phyloP scores from a whole-genome alignment of 2,329 filamentous ascomycete genomes.

The Alternaria gansuensis region DNA sequence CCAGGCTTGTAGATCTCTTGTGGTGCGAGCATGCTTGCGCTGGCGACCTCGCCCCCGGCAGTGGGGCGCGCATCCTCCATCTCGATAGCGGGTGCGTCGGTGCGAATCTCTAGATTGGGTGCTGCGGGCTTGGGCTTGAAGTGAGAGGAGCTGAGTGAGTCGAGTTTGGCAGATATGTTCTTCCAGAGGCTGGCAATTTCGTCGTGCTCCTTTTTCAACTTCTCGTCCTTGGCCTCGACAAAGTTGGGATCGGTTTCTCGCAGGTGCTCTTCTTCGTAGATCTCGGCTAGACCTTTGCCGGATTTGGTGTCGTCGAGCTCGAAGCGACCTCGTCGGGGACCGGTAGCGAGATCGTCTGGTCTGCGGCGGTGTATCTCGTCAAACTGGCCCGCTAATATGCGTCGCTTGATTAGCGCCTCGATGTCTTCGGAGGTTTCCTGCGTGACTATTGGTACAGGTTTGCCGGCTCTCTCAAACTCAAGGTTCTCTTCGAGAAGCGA shows the following conservation, averaged over 20 bases:
- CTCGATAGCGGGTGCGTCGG: slow-evolving; percentile 87
- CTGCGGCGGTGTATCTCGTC: slow-evolving; percentile 87
- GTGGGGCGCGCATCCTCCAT: slow-evolving; percentile 97
- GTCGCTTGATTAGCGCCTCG: slow-evolving; percentile 91
- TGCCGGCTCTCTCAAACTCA: slow-evolving; percentile 94
- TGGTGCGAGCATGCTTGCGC: slow-evolving; percentile 80
- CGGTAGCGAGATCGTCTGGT: slow-evolving; percentile 74
- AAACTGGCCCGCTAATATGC: slow-evolving; percentile 89
- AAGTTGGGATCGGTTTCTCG: slow-evolving; percentile 80
- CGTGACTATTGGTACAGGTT: slow-evolving; percentile 93
- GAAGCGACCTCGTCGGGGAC: slow-evolving; percentile 74
- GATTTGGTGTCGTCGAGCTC: slow-evolving; percentile 88
- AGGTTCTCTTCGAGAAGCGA: slow-evolving; percentile 93
- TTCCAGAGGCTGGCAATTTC: slow-evolving; percentile 87
- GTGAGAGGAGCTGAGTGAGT: slow-evolving; percentile 91
- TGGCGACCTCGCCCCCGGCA: slow-evolving; percentile 76
- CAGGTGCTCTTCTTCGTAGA: slow-evolving; percentile 93
- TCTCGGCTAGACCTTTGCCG: slow-evolving; percentile 85
- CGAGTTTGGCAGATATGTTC: slow-evolving; percentile 79
- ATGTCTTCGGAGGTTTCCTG: slow-evolving; percentile 90
- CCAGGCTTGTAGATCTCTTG: slow-evolving; percentile 93
- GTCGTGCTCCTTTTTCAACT: slow-evolving; percentile 79
- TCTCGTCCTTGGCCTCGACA: slow-evolving; percentile 82
- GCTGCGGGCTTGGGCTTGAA: slow-evolving; percentile 90
- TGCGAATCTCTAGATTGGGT: slow-evolving; percentile 83